phyloP scores from a whole-genome alignment of 768 basidiomycete species.

The Trametes punicea region DNA sequence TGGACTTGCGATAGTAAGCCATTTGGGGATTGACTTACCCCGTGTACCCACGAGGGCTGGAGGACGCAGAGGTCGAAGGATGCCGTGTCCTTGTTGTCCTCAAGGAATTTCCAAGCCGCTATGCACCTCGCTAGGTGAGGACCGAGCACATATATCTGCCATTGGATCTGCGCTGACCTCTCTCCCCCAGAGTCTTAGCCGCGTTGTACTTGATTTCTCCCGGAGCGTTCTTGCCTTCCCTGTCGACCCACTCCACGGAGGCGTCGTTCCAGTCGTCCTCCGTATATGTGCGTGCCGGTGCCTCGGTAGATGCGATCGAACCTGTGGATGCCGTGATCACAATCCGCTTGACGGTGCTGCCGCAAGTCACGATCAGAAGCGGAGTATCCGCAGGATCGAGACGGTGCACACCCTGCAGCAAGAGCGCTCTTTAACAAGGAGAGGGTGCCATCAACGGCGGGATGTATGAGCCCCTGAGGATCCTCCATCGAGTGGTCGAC shows the following conservation, averaged over 20 bases:
- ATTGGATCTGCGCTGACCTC: slow-evolving; percentile 6
- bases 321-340: slow-evolving; percentile 58
- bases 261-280: slow-evolving; percentile 63
- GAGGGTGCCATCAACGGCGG: slow-evolving; percentile 70
- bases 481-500: slow-evolving; percentile 44
- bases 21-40: background rate
- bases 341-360: slow-evolving; percentile 52
- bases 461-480: slow-evolving; percentile 52
- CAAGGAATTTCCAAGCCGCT: slow-evolving; percentile 49
- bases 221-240: slow-evolving; percentile 45
- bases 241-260: slow-evolving; percentile 40
- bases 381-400: background rate
- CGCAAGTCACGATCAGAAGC: background rate
- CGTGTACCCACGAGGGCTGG: slow-evolving; percentile 44
- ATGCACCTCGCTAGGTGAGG: background rate
- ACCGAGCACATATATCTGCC: background rate
- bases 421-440: slow-evolving; percentile 53
- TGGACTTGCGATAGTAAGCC: no score
- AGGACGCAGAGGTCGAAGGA: slow-evolving; percentile 33
- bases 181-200: slow-evolving; percentile 57
- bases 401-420: background rate
- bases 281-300: slow-evolving; percentile 33
- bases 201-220: slow-evolving; percentile 46
- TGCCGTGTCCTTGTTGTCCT: slow-evolving; percentile 40
- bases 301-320: slow-evolving; percentile 30